Evolutionary conservation across 352 stramenopile genomes (phyloP), one percentile per base, ranked within the genome.

Genomic region (Globisporangium emineosum): DNA sequence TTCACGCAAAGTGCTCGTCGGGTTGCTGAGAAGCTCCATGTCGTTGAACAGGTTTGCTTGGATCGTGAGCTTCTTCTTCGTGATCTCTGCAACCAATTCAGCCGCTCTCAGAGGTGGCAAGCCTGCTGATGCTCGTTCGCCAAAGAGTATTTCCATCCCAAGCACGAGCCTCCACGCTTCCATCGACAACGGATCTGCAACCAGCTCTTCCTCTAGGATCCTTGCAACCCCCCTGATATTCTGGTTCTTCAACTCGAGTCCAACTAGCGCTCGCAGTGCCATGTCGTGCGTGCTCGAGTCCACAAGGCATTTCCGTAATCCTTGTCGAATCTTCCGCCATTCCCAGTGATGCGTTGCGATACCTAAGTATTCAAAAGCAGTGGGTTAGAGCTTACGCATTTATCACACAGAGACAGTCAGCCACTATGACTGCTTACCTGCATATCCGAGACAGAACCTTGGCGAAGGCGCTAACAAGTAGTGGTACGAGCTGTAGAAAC

Each of bases 101-200:
- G 70, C 59, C 10, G 70, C 57, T 47, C 72, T 51, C 5, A 27
- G 19, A 3, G 17, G 64, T 45, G 68, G 17, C 17, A 55, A 49
- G 4, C 3, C 60, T 23, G 25, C 15, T 30, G 2, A 29, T 43
- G 19, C 47, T 1, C 37, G 62, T n/a, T 66, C 63, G 6, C 83
- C 83, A 71, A 89, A 80, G 5, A 90, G 42, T 55, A 90, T 72
- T 52, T 93, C 83, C 53, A 90, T 56, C 8, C 55, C 69, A 17
- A 83, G 8, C 33, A 82, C 59, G 42, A 93, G 62, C 9, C 69
- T 68, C 83, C 83, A 93, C 42, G 66, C 50, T 27, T 75, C 75
- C 43, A 83, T 51, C 5, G 67, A 67, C 35, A 85, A 57, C 35
- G 79, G 70, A n/a, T 84, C 69, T 7, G 56, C 37, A 57, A 64